A percentile compares a stretch with the other conserved stretches of the same genome.
phyloP scores from a whole-genome alignment of 2,329 filamentous ascomycete species.

The Didymellaceae sp. region DNA sequence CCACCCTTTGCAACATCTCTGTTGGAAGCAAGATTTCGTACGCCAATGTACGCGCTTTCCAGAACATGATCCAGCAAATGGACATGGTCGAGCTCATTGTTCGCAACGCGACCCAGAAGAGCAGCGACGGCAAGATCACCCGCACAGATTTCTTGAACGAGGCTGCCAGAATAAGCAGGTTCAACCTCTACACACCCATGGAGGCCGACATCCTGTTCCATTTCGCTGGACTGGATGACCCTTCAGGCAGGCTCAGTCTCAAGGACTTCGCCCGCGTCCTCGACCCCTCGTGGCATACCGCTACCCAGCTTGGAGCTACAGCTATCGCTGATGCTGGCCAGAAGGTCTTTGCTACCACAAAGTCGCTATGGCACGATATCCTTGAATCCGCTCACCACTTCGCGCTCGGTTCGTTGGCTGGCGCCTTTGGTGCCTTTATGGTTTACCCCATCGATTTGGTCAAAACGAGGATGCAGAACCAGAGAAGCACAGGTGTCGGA shows the following conservation, averaged over 20 bases:
- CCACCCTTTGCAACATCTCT: slow-evolving; percentile 93
- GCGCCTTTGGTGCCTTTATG: slow-evolving; percentile 98
- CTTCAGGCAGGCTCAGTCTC: slow-evolving; percentile 81
- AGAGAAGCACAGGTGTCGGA: slow-evolving; percentile 78
- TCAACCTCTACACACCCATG: slow-evolving; percentile 97
- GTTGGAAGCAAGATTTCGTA: slow-evolving; percentile 93
- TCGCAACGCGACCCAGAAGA: slow-evolving; percentile 82
- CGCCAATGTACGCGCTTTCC: slow-evolving; percentile 95
- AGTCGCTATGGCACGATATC: slow-evolving; percentile 67
- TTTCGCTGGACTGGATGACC: slow-evolving; percentile 91
- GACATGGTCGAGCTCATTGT: slow-evolving; percentile 95
- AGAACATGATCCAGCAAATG: slow-evolving; percentile 98
- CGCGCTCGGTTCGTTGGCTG: slow-evolving; percentile 83
- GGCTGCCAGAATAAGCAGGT: slow-evolving; percentile 87
- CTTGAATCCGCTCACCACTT: slow-evolving; percentile 90
- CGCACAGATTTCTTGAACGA: slow-evolving; percentile 93
- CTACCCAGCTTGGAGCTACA: slow-evolving; percentile 61
- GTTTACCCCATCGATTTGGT: slow-evolving; percentile 98
- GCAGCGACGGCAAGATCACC: slow-evolving; percentile 89
- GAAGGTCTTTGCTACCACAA: slow-evolving; percentile 62
- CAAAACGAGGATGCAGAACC: slow-evolving; percentile 98
- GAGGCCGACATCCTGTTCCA: slow-evolving; percentile 99
- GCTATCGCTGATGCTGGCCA: slow-evolving; percentile 55
- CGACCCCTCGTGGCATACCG: slow-evolving; percentile 86
- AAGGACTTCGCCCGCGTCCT: slow-evolving; percentile 93